Evolutionary conservation across 495 filamentous ascomycete species (phyloP), one percentile per base, ranked within the genome.

Genomic region (Daldinia caldariorum): DNA sequence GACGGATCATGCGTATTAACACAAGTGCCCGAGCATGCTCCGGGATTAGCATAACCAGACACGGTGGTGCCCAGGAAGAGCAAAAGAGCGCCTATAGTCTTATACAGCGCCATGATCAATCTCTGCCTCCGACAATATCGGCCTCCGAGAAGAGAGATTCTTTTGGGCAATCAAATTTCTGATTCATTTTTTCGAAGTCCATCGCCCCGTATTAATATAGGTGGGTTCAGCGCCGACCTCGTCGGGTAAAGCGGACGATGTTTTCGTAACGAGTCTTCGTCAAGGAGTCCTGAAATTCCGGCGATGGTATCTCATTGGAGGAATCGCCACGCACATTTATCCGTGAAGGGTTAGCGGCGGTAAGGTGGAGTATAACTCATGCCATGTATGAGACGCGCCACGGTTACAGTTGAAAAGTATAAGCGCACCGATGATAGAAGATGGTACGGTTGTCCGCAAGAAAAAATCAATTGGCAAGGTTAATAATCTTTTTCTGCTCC

Each of bases 1-100:
- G 86, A 78, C 16, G 89, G 89, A 69, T 92, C 90, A 58, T 92
- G 88, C 32, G 84, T 77, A 59, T 86, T 86, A 64, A 78, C 83
- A 79, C 89, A 92, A 22, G 79, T 78, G 29, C 89, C 89, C 10
- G 79, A 82, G 77, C 89, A 91, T 9, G 85, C 68, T 10, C 83
- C 80, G 0, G 88, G 88, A 61, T 86, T 82, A 13, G 83, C 77
- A 69, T 84, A 85, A 43, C 78, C 72, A 9, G 45, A 32, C 10
- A 45, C 75, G 6, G 54, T 55, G 14, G 54, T 55, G 14, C 66
- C 60, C 0, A 69, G 3, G 12, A 73, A 58, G 37, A 62, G 51
- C 51, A 71, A 16, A 34, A 63, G 10, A 26, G 50, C 34, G 16
- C 32, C 58, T 7, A 65, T 38, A 0, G 45, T 18, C 9, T 41